Conservation (phyloP, 306 rosid genomes). For the Sechiopsis laciniata region DNA sequence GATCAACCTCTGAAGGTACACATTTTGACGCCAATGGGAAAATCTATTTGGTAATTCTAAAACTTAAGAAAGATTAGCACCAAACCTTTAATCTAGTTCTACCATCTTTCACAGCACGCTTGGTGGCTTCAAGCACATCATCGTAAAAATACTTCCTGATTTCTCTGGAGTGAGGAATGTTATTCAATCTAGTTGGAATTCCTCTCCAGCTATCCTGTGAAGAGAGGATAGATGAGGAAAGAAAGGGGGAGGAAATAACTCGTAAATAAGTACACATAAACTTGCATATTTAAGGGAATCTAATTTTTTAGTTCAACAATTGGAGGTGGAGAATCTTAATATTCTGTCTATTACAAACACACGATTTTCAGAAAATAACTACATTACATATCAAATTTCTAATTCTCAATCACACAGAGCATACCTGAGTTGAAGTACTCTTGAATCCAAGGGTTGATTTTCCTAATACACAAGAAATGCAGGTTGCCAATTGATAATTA, state of each 20-base stretch:
- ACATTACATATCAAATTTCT: background rate
- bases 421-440: conserved; percentile 32
- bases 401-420: conserved; percentile 26
- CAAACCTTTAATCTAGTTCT: conserved; percentile 67
- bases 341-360: background rate
- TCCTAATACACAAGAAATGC: conserved; percentile 38
- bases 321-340: background rate
- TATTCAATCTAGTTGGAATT: conserved; percentile 83
- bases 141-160: conserved; percentile 78
- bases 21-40: background rate
- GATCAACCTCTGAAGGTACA: conserved; percentile 20
- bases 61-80: background rate
- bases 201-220: conserved; percentile 92
- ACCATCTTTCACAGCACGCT: conserved; percentile 63
- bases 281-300: background rate
- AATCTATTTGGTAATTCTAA: background rate
- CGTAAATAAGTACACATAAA: too few species aligned
- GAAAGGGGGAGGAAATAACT: too few species aligned
- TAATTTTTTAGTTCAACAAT: background rate
- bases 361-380: background rate
- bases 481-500: conserved; percentile 17
- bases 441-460: conserved; percentile 37
- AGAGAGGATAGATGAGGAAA: conserved; percentile 36
- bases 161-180: conserved; percentile 91
- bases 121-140: conserved; percentile 77